A percentile compares a stretch with the other conserved stretches of the same genome.
These are phyloP conservation scores for Fusarium sp. DNA, from an alignment of 2,329 filamentous ascomycete species.

Conservation along the genomic window DNA sequence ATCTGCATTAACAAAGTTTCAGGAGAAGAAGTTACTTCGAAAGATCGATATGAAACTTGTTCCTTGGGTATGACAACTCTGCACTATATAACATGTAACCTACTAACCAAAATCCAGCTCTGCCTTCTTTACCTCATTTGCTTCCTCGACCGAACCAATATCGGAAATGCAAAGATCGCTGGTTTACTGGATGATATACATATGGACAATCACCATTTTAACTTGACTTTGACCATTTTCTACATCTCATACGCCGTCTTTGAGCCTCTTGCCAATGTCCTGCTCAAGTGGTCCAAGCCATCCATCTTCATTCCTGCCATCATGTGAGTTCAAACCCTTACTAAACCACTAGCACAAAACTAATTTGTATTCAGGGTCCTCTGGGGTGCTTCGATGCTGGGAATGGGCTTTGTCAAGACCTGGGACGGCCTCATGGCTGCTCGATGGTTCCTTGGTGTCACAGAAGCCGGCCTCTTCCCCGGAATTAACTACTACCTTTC, in stretches of 20 bases:
- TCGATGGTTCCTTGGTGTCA: constrained; percentile 76
- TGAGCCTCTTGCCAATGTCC: constrained; percentile 79
- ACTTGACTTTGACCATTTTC: constrained; percentile 81
- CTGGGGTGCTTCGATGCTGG: constrained; percentile 75
- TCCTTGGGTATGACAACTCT: constrained; percentile 58
- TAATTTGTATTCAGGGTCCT: constrained; percentile 55
- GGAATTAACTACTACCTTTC: constrained; percentile 83
- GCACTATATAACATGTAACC: background rate
- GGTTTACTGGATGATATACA: constrained; percentile 64
- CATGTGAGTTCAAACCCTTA: constrained; percentile 64
- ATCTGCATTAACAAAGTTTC: constrained; percentile 9
- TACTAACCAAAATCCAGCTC: constrained; percentile 52
- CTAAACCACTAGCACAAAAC: background rate
- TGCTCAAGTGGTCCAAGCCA: constrained; percentile 80
- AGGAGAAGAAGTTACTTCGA: constrained; percentile 70
- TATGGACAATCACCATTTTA: constrained; percentile 74
- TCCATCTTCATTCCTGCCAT: constrained; percentile 84
- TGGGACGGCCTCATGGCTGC: constrained; percentile 73
- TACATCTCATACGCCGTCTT: constrained; percentile 86
- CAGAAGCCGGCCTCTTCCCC: constrained; percentile 79
- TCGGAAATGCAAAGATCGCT: constrained; percentile 74
- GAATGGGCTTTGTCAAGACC: constrained; percentile 72
- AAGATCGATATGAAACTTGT: constrained; percentile 70
- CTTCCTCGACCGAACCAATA: constrained; percentile 81
- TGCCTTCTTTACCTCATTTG: constrained; percentile 78